Evolutionary conservation across 2,329 filamentous ascomycete genomes (phyloP), one percentile per base, ranked within the genome.

Genomic region (Clarireedia sp.): DNA sequence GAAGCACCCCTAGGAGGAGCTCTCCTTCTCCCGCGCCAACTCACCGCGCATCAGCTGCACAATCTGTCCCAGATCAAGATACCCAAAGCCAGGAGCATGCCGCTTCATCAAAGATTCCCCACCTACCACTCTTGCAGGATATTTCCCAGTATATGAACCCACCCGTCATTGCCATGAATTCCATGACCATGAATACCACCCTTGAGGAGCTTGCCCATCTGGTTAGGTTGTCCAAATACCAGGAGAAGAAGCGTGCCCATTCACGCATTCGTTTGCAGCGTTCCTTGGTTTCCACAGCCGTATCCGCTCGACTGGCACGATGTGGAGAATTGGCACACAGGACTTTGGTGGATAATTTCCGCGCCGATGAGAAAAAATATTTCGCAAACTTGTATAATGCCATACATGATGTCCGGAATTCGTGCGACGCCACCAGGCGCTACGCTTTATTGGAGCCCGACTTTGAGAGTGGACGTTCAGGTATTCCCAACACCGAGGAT

Each of bases 171-270:
- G 59, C 59, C 51, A 63, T 73, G 48, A 70, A 79, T 48, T 76
- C 79, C 38, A 81, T 86, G 59, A 77, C 76, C 51, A 81, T 86
- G 46, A 80, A 81, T 57, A 89, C 86, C 46, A 86, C 84, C 14
- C 75, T 92, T 59, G 83, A 88, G 66, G 87, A 91, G 71, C 80
- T 92, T 62, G 87, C 87, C 51, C 87, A 90, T 69, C 72, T 91
- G 64, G 86, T 90, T 61, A 83, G 87, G 59, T 75, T 90, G 59
- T 87, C 87, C 68, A 87, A 85, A 66, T 90, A 90, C 69, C 88
- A 92, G 72, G 85, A 89, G 76, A 86, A 86, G 75, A 87, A 89
- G 76, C 82, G 87, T 72, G 78, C 80, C 61, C 85, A 86, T 67
- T 87, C 85, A 46, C 80, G 88, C 62, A 76, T 87, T 61, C 84